Evolutionary conservation across 2,329 filamentous ascomycete genomes (phyloP), one percentile per base, ranked within the genome.

Genomic region (Sporothrix dimorphospora): DNA sequence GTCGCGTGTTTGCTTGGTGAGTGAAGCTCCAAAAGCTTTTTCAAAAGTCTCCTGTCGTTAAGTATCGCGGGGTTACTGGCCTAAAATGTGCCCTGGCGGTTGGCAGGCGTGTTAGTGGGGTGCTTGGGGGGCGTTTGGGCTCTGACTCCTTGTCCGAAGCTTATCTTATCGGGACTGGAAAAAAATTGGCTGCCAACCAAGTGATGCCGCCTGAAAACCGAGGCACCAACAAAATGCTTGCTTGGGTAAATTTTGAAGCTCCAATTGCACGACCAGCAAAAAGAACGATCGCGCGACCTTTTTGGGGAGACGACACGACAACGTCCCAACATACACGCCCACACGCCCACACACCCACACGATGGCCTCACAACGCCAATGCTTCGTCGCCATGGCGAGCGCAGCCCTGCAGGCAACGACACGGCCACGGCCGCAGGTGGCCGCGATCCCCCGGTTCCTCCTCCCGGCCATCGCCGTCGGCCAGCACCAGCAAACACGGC

Each of bases 301-400:
- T 40, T 38, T 14, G 30, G 14, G 8, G 21, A 24, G n/a, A 27
- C 51, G 51, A 55, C 24, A 24, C 40, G 42, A 47, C 40, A n/a
- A 53, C 19, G 16, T 14, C 24, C 9, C 53, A 16, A 47, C 24
- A 21, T 14, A 69, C 40, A 45, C 40, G 51, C 11, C 40, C 30
- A 16, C 40, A 45, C 40, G 51, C 11, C 40, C 30, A 16, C 61
- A 47, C 49, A 30, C 81, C 72, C 74, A 73, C 51, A 49, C 67
- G 73, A 88, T 89, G 87, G 84, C 85, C 73, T 81, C 85, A 77
- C 82, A 84, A 77, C 84, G 83, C 75, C 83, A 85, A 78, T 88
- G 85, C 77, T 79, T 88, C 78, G 85, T 83, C 82, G 86, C 86
- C 1, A 79, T 88, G 83, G 85, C 85, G 76, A 84, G 84, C 77